Evolutionary conservation across 2,329 filamentous ascomycete genomes (phyloP), one percentile per base, ranked within the genome.

Genomic region (Penicillium polonicum): DNA sequence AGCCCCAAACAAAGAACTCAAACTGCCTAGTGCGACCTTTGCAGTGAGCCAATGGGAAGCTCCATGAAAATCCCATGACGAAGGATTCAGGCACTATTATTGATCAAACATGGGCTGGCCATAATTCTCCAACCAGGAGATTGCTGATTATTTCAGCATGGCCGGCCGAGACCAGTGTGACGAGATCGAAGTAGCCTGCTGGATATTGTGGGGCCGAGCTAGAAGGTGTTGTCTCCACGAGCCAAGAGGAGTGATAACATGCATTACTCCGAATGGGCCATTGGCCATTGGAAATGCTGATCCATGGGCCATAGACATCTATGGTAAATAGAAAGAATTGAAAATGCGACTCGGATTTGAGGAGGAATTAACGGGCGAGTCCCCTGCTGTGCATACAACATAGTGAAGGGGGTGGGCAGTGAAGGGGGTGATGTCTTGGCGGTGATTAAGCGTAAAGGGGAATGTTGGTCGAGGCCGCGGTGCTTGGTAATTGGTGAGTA

Each of bases 61-160:
- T 52, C 31, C 29, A 36, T 48, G 8, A 19, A 21, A n/a, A 36
- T 8, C 13, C 0, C 5, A 59, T 41, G 23, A 45, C 38, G 46
- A 46, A 55, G 44, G 39, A 38, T 27, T n/a, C 39, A 56, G 27
- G 33, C 10, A 27, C 23, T 29, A 44, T 41, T 36, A 54, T 52
- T 25, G 27, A 38, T 42, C 58, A 41, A 33, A 49, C 41, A 33
- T 43, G 39, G 52, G 52, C 55, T 43, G 49, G 53, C 10, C 17
- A 50, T 42, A 38, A 46, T 39, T 45, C 36, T 49, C 60, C 60
- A 60, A 61, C 54, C 60, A 60, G 29, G 19, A 35, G 15, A 3
- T 25, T 50, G 17, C 12, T 61, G 61, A 63, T 65, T 63, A 63
- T 60, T 57, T 52, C 51, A 61, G 46, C 57, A 54, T 13, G 31